Base-by-base conservation (phyloP, 2,329 filamentous ascomycete genomes). In the Calonectria multiphialidica region DNA sequence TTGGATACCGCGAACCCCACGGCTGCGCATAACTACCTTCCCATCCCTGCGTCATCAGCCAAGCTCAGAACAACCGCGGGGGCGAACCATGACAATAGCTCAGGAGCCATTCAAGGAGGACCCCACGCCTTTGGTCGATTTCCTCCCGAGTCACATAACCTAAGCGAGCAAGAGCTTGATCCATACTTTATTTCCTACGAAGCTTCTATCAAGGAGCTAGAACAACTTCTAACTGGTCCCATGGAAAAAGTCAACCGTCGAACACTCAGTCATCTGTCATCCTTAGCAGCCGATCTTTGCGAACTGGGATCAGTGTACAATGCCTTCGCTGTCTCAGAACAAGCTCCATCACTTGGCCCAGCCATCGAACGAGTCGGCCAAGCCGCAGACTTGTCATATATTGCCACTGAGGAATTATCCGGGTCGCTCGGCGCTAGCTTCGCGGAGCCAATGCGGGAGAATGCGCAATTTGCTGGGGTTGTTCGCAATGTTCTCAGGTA, bases 191-290 rank as follows among this genome's bases (percentile, higher is more conserved):
- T 96, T 71, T 93, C 95, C 44, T 99, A 97, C 77, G 97, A 99
- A 82, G 89, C 93, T 3, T 96, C 95, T 1, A 98, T 96, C 12
- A 95, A 97, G 81, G 96, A 98, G 76, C 88, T 98, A 2, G 97
- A 99, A 82, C 88, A 93, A 18, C 89, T 98, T 5, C 88, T 99
- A 3, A 95, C 94, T 79, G 97, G 97, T 0, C 95, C 95, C 7
- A 98, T 99, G 87, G 97, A 99, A 82, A 98, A 98, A 83, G 95
- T 98, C 73, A 99, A 98, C 80, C 92, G 96, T 37, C 91, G 97
- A 42, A 95, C 96, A 7, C 86, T 99, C 8, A 94, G 92, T 72
- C 97, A 99, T 80, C 85, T 98, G 12, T 94, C 94, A 16, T 92
- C 93, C 6, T 87, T 98, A 61, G 95, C 95, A 3, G 90, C 95